A percentile compares a stretch with the other conserved stretches of the same genome.
Evolutionary conservation across 2,329 filamentous ascomycete species (phyloP).

Genomic region (Alternaria postmessia): DNA sequence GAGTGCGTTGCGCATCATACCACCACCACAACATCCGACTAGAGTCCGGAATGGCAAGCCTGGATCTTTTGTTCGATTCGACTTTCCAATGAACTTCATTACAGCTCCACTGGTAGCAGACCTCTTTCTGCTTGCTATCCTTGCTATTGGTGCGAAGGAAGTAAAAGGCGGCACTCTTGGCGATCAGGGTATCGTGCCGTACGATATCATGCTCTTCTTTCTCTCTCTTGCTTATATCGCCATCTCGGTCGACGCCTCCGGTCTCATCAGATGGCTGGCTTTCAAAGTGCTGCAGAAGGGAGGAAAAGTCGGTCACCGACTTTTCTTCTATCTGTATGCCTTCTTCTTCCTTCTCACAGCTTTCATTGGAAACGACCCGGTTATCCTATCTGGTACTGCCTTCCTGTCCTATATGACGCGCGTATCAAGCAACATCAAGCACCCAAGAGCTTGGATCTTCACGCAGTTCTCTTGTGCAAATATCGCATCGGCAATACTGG

Average conservation of each 20-base stretch:
- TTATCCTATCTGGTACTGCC: constrained; percentile 76
- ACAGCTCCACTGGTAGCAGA: constrained; percentile 76
- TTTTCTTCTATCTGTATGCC: constrained; percentile 76
- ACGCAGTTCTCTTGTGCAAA: constrained; percentile 77
- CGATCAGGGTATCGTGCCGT: constrained; percentile 69
- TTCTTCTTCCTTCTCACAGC: constrained; percentile 75
- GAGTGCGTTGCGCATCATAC: constrained; percentile 61
- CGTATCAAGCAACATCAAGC: constrained; percentile 74
- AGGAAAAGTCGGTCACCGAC: constrained; percentile 69
- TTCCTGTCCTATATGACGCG: constrained; percentile 81
- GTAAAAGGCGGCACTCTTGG: constrained; percentile 74
- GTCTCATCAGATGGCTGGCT: constrained; percentile 73
- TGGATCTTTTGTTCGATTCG: constrained; percentile 59
- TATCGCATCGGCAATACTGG: constrained; percentile 76
- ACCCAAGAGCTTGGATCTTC: constrained; percentile 76
- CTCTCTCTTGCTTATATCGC: constrained; percentile 78
- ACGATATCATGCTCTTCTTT: constrained; percentile 80
- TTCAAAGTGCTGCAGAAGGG: constrained; percentile 75
- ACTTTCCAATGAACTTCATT: constrained; percentile 73
- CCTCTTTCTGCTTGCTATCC: constrained; percentile 73
- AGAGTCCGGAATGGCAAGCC: constrained; percentile 35
- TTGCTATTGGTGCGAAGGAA: constrained; percentile 71
- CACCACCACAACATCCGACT: constrained; percentile 47
- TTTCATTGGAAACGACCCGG: constrained; percentile 78
- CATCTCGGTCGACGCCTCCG: constrained; percentile 79